Base-by-base conservation (phyloP, 768 basidiomycete genomes). In the Leccinum longicurvipes region DNA sequence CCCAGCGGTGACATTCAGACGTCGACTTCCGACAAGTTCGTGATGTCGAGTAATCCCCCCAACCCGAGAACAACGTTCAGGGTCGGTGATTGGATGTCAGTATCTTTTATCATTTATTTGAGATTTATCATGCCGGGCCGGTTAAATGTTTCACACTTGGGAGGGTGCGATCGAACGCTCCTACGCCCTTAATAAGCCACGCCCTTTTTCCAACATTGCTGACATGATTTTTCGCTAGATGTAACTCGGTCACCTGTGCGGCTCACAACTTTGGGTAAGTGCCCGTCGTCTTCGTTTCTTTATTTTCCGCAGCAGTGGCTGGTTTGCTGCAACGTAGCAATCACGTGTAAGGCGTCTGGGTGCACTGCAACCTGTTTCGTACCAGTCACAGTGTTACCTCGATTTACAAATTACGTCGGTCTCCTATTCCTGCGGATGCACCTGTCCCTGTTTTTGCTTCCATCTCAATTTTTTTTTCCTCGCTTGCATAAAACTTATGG, bases 231-330 rank as follows among this genome's bases (percentile, higher is more conserved):
- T 23, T 46, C n/a, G 5, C 29, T 27, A 89, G 89, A 76, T 91
- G 89, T 67, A 74, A 74, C 54, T 80, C 82, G 54, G 76, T 81
- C 61, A 82, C 79, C 47, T 92, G 90, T 69, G 85, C 82, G 63
- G 89, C 87, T 14, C 88, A 91, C 70, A 92, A 92, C 74, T 92
- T 91, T 77, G 86, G 86, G 89, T 90, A 70, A 77, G 86, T 82
- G 12, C 24, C 55, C 31, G 49, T 61, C 46, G 47, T 50, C 44
- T 51, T 62, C n/a, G 4, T 36, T 61, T 42, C 47, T 32, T 61
- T 56, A 27, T 45, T 39, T 25, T 25, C 34, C 28, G 29, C 42
- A 49, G 31, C 47, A 47, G 62, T 21, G 56, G 50, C 31, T 32
- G 50, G 41, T 31, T 11, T 11, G 15, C 23, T 45, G 23, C 7